These are phyloP conservation scores for Tricholoma flavovirens DNA, from an alignment of 768 basidiomycete species.

Conservation along the genomic window DNA sequence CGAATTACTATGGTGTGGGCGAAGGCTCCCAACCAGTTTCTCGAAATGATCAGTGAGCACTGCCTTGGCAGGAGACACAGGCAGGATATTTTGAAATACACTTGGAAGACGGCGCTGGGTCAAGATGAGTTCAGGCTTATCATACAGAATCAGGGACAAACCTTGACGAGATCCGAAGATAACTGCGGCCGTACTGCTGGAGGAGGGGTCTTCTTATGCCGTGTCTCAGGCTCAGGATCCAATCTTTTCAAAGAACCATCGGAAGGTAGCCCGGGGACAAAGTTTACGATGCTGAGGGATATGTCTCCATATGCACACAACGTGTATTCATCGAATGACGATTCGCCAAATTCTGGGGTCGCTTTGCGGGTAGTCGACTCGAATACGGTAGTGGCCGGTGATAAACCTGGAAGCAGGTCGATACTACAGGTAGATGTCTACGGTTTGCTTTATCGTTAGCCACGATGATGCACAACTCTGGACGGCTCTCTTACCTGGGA, in stretches of 20 bases:
- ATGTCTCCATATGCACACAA: constrained; percentile 42
- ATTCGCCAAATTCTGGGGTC: not conserved
- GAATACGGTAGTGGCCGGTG: not conserved
- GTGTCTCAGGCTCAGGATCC: constrained; percentile 4
- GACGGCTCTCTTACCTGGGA: not conserved
- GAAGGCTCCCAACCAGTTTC: constrained; percentile 12
- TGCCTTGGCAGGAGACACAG: constrained; percentile 17
- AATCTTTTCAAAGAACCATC: constrained; percentile 9
- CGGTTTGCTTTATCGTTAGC: not conserved
- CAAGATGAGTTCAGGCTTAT: not conserved
- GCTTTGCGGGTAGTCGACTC: not conserved
- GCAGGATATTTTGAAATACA: constrained; percentile 19
- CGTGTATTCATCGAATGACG: constrained; percentile 24
- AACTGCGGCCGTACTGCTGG: not conserved
- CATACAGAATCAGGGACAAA: not conserved
- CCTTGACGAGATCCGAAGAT: not conserved
- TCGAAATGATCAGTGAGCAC: constrained; percentile 16
- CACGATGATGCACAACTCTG: not conserved
- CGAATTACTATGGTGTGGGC: constrained; percentile 11
- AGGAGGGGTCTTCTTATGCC: not conserved
- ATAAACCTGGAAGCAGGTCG: not conserved
- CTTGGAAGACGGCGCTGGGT: constrained; percentile 15
- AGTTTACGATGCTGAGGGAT: constrained; percentile 32
- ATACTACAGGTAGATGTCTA: not conserved
- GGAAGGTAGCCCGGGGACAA: constrained; percentile 26